Conservation (phyloP, 1,284 basidiomycete genomes). For the Malassezia psittaci region DNA sequence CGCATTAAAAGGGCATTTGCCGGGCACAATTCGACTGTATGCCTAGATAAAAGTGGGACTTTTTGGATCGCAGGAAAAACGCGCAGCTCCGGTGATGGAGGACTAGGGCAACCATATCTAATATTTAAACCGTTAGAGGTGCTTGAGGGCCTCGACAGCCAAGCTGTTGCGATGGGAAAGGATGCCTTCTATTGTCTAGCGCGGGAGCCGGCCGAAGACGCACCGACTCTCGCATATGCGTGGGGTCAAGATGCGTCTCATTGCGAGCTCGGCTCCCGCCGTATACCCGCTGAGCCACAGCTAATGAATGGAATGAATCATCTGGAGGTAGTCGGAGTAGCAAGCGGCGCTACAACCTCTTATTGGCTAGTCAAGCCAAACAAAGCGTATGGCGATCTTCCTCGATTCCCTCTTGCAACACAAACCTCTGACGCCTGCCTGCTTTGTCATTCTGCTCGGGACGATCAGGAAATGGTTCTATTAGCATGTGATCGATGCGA, state of each 20-base stretch:
- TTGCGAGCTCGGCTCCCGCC: conserved; percentile 71
- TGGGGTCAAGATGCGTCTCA: conserved; percentile 68
- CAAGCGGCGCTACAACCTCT: conserved; percentile 73
- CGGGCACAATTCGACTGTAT: conserved; percentile 70
- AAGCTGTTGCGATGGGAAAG: conserved; percentile 63
- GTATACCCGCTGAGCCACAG: conserved; percentile 69
- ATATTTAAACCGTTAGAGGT: conserved; percentile 35
- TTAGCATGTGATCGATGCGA: conserved; percentile 61
- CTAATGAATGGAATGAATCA: conserved; percentile 62
- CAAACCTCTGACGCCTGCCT: conserved; percentile 63
- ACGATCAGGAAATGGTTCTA: conserved; percentile 62
- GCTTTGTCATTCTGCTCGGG: conserved; percentile 56
- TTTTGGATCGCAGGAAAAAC: conserved; percentile 62
- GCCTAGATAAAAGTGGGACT: conserved; percentile 71
- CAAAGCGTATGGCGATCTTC: conserved; percentile 33
- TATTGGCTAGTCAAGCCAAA: conserved; percentile 60
- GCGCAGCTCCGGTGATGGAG: conserved; percentile 84
- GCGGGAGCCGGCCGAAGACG: conserved; percentile 52
- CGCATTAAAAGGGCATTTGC: conserved; percentile 63
- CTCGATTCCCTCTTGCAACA: conserved; percentile 50
- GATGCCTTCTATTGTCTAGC: conserved; percentile 78
- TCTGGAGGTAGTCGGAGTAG: conserved; percentile 68
- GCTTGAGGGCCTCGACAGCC: conserved; percentile 36
- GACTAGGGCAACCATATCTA: conserved; percentile 32
- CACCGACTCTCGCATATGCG: conserved; percentile 51